These are phyloP conservation scores for Primulina eburnea DNA, from an alignment of 257 asterid species.

Conservation along the genomic window DNA sequence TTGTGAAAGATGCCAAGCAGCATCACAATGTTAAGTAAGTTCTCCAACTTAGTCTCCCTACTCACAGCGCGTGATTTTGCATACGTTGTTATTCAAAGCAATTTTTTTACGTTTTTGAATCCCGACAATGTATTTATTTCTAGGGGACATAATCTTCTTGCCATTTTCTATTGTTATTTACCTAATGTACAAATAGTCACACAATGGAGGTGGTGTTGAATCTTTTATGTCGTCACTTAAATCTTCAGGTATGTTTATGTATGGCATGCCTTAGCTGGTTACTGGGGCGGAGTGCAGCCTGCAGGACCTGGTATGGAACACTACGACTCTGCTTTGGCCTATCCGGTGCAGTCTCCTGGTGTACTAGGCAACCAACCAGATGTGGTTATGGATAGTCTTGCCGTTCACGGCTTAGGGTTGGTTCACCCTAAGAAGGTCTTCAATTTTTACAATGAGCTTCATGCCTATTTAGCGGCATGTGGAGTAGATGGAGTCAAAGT, in stretches of 20 bases:
- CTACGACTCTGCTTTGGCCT: slow-evolving; percentile 76
- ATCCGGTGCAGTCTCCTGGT: slow-evolving; percentile 92
- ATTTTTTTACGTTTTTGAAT: slow-evolving; percentile 1
- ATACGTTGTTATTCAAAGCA: background rate
- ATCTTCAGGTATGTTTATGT: slow-evolving; percentile 59
- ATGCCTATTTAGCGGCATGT: slow-evolving; percentile 84
- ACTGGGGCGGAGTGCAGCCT: slow-evolving; percentile 99
- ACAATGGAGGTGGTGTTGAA: background rate
- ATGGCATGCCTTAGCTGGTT: slow-evolving; percentile 98
- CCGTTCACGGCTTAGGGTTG: slow-evolving; percentile 87
- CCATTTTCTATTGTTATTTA: background rate
- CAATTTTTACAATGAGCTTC: slow-evolving; percentile 90
- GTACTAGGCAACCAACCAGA: slow-evolving; percentile 93
- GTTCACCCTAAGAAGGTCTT: slow-evolving; percentile 88
- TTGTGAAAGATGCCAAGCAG: slow-evolving; percentile 66
- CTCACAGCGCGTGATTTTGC: background rate
- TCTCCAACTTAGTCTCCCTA: slow-evolving; percentile 12
- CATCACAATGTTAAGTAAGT: slow-evolving; percentile 64
- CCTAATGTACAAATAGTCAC: background rate
- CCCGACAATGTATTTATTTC: background rate
- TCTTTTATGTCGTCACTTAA: background rate
- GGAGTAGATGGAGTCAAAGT: slow-evolving; percentile 98
- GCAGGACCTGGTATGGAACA: slow-evolving; percentile 84
- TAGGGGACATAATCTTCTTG: background rate
- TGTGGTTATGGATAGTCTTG: slow-evolving; percentile 92